Percentiles rank a stretch among this genome's conserved stretches.
These are phyloP conservation scores for Chamaecrista fasciculata DNA, from an alignment of 306 rosid species.

Conservation along the genomic window DNA sequence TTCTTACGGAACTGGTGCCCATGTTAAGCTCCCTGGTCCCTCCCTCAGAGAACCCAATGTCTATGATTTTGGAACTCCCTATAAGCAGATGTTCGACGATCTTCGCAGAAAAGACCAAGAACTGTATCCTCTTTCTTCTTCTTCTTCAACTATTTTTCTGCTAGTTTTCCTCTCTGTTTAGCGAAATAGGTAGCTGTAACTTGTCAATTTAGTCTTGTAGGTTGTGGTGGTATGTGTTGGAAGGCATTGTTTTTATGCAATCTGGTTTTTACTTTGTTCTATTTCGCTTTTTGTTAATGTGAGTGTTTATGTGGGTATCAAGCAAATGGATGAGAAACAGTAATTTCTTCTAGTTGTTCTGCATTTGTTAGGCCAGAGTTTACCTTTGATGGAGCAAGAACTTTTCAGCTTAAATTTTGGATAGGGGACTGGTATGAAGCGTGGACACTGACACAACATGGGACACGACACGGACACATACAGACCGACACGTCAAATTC, in stretches of 20 bases:
- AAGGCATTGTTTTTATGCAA: background rate
- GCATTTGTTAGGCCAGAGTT: constrained; percentile 16
- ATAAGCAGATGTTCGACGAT: constrained; percentile 83
- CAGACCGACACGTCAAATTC: no score
- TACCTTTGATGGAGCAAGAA: constrained; percentile 9
- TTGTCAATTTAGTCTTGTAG: no score
- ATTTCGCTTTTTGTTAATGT: background rate
- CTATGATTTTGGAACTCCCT: constrained; percentile 94
- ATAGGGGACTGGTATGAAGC: background rate
- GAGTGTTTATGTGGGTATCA: background rate
- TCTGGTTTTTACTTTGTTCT: background rate
- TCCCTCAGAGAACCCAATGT: constrained; percentile 94
- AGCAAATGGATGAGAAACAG: background rate
- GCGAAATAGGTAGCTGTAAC: background rate
- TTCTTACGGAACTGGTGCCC: constrained; percentile 89
- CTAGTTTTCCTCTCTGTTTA: constrained; percentile 1
- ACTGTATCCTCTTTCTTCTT: constrained; percentile 58
- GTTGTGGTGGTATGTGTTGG: no score
- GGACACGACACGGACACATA: no score
- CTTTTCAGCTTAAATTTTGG: background rate
- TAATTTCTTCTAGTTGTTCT: background rate
- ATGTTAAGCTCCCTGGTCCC: constrained; percentile 97
- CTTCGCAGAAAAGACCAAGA: constrained; percentile 90
- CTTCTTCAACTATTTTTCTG: background rate
- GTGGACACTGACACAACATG: no score